Percentiles rank a stretch among this genome's conserved stretches.
Evolutionary conservation across 306 rosid genomes (phyloP).

Genomic region (Leucaena leucocephala): DNA sequence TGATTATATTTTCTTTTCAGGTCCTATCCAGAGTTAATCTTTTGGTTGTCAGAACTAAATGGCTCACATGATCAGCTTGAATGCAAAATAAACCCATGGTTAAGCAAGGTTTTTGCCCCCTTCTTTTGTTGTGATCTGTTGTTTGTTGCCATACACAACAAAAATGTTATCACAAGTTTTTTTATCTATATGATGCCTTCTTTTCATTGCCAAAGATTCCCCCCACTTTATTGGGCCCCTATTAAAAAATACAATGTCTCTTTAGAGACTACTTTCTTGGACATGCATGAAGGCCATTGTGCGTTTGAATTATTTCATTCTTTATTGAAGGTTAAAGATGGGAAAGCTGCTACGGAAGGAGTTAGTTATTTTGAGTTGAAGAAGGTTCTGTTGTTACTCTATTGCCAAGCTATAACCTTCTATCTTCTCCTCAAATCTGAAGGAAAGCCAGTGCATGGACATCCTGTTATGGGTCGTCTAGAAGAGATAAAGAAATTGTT

Average conservation of each 20-base stretch:
- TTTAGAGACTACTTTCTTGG: not conserved
- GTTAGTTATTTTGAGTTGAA: conserved; percentile 76
- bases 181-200: not conserved
- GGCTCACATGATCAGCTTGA: conserved; percentile 72
- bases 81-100: conserved; percentile 64
- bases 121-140: not conserved
- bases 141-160: conserved; percentile 1
- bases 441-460: conserved; percentile 75
- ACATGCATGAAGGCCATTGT: conserved; percentile 22
- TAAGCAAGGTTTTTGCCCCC: conserved; percentile 60
- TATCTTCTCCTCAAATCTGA: conserved; percentile 93
- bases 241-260: not conserved
- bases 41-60: conserved; percentile 78
- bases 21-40: conserved; percentile 80
- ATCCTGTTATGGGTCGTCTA: conserved; percentile 80
- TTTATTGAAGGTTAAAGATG: conserved; percentile 60
- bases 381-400: conserved; percentile 64
- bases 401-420: conserved; percentile 88
- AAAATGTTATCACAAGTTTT: conserved; percentile 22
- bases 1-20: conserved; percentile 51
- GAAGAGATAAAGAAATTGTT: conserved; percentile 75
- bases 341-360: conserved; percentile 55
- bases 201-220: conserved; percentile 21
- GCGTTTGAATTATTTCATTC: conserved; percentile 35
- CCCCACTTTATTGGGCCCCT: not conserved